phyloP scores from a whole-genome alignment of 176 grass and related monocot species.

The Musa beccarii region DNA sequence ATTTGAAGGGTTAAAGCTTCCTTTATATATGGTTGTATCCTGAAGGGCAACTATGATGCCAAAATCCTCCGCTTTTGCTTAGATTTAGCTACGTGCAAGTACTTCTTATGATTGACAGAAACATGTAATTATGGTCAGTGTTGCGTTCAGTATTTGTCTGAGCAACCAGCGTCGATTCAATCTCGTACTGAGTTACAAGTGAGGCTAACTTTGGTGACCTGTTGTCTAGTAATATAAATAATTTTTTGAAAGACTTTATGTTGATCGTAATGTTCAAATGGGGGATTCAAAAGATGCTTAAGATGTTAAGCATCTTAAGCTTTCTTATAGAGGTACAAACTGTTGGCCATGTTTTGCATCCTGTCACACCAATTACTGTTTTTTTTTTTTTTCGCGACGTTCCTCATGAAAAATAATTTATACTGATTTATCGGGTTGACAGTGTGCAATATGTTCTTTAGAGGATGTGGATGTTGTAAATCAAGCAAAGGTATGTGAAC shows the following conservation, averaged over 20 bases:
- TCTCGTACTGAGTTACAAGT: not conserved
- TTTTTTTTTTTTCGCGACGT: not conserved
- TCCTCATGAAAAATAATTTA: not conserved
- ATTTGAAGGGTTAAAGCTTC: not conserved
- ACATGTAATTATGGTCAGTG: not conserved
- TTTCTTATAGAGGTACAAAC: not conserved
- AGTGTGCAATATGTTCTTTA: conserved; percentile 44
- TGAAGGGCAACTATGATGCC: not conserved
- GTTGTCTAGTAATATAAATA: not conserved
- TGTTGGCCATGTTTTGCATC: not conserved
- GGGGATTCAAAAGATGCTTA: not conserved
- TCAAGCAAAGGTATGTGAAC: conserved; percentile 22
- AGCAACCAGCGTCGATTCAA: not conserved
- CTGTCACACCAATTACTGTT: not conserved
- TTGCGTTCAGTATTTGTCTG: not conserved
- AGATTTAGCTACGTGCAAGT: not conserved
- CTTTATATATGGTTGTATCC: not conserved
- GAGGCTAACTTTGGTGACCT: not conserved
- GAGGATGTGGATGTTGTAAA: conserved; percentile 27
- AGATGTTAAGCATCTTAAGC: not conserved
- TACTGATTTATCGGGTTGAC: not conserved
- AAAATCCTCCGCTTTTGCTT: not conserved
- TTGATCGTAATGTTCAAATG: not conserved
- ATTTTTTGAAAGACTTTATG: not conserved
- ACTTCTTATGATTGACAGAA: not conserved